These are phyloP conservation scores for Aquilaria sinensis DNA, from an alignment of 345 rosid genomes.

Conservation along the genomic window DNA sequence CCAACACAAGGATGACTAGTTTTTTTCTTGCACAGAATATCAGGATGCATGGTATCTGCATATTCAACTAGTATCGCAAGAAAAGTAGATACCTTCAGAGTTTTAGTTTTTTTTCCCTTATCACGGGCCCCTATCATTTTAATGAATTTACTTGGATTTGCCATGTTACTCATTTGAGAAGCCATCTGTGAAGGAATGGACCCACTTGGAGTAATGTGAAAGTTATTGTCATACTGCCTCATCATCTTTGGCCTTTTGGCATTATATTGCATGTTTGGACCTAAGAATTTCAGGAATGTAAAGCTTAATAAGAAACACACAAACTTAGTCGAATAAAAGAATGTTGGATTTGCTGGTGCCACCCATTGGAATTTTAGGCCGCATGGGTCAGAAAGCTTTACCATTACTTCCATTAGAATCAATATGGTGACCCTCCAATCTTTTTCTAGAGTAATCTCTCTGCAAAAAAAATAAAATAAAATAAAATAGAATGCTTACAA, in stretches of 20 bases:
- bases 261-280: conserved; percentile 60
- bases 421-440: conserved; percentile 61
- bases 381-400: conserved; percentile 21
- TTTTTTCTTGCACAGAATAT: too few relatives aligned
- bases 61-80: neutral
- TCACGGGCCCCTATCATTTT: conserved; percentile 72
- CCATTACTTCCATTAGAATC: conserved; percentile 73
- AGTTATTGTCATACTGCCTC: conserved; percentile 61
- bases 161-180: conserved; percentile 95
- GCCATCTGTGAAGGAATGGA: conserved; percentile 77
- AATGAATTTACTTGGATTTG: conserved; percentile 69
- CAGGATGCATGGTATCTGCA: neutral
- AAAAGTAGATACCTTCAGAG: conserved; percentile 49
- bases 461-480: conserved; percentile 32
- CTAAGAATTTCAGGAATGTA: conserved; percentile 30
- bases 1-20: conserved; percentile 7
- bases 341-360: too few relatives aligned
- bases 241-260: conserved; percentile 71
- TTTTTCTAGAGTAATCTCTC: conserved; percentile 76
- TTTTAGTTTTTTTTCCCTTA: conserved; percentile 71
- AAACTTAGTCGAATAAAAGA: too few relatives aligned
- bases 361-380: too few relatives aligned
- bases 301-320: conserved; percentile 15
- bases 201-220: conserved; percentile 55
- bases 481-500: conserved; percentile 1